Base-by-base conservation (phyloP, 257 asterid genomes). In the Agastache rugosa region DNA sequence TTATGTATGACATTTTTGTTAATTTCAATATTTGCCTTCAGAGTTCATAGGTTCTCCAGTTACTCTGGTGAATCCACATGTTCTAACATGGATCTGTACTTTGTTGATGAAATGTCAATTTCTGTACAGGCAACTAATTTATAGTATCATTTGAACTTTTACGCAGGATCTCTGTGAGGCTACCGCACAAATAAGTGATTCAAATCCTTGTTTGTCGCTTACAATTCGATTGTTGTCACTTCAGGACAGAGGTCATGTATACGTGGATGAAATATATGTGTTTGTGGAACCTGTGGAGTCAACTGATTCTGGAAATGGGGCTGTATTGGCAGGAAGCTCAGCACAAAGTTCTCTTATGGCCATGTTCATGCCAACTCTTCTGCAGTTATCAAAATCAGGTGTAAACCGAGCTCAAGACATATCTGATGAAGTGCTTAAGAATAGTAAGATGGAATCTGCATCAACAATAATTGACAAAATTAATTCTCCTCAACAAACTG, bases 141-240 rank as follows among this genome's bases (percentile, higher is more conserved):
- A 71, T 11, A 9, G 58, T 71, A 37, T 51, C 59, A 16, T 79
- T 29, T 48, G 31, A 73, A 66, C 71, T 65, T 54, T 10, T 72
- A 23, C 85, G 73, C 90, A 95, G 98, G 94, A 92, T 74, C 75
- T 90, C 53, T 90, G 90, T 23, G 99, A 95, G 96, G 99, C 98
- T 35, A 92, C 99, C 45, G 97, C 93, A 41, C 85, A 95, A 78
- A 89, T 95, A 75, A 87, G 80, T 48, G 96, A 90, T 72, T 82
- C 83, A 6, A 93, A 90, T 68, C 93, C 97, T 78, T 95, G 96
- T 80, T 78, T 85, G 11, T 84, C 86, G 19, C 85, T 95, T 75
- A 87, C 96, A 22, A 85, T 92, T 77, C 89, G 96, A 42, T 83
- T 95, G 62, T 82, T 92, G 65, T 92, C 98, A 10, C 97, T 95